These are phyloP conservation scores for Paecilomyces sp. DNA, from an alignment of 2,329 filamentous ascomycete genomes.

Conservation along the genomic window DNA sequence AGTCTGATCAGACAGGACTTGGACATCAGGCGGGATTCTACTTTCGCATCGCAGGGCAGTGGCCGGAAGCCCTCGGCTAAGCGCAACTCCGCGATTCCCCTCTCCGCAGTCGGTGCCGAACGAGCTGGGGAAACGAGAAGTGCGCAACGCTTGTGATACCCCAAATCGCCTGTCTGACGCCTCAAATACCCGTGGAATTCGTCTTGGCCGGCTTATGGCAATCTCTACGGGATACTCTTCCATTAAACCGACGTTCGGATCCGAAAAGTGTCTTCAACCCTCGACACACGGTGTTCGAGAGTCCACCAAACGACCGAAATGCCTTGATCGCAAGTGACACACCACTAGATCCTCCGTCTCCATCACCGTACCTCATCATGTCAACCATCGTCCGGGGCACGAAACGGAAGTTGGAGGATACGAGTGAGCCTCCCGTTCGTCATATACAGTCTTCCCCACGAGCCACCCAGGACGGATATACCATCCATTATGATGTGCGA, in stretches of 20 bases:
- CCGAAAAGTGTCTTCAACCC: background rate
- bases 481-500: background rate
- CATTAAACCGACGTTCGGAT: background rate
- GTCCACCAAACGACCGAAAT: background rate
- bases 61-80: background rate
- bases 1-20: no score
- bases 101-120: background rate
- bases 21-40: background rate
- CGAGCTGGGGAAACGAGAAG: background rate
- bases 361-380: slow-evolving; percentile 12
- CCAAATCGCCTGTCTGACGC: background rate
- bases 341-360: background rate
- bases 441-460: background rate
- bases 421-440: slow-evolving; percentile 14
- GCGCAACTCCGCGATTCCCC: background rate
- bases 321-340: background rate
- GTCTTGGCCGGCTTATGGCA: background rate
- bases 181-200: background rate
- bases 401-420: slow-evolving; percentile 24
- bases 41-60: background rate
- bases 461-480: slow-evolving; percentile 7
- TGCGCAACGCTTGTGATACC: background rate
- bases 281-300: background rate
- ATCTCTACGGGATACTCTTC: background rate
- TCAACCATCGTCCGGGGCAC: slow-evolving; percentile 23